Evolutionary conservation across 1,139 yeast genomes (phyloP).

Genomic region (Blastobotrys aristatus): DNA sequence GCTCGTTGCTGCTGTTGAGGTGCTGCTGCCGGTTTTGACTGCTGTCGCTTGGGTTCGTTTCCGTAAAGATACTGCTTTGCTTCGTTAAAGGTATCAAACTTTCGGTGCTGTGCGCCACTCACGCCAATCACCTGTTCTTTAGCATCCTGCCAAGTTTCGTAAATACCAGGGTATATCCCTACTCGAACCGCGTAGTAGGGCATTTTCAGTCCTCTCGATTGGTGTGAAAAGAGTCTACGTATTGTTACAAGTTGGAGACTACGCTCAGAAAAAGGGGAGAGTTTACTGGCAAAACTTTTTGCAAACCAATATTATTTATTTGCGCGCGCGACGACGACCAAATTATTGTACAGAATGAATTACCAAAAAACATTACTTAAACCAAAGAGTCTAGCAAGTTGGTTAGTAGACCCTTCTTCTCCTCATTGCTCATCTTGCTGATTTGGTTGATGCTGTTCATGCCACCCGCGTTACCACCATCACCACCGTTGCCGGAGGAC

Average conservation of each 20-base stretch:
- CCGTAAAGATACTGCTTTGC: slow-evolving; percentile 35
- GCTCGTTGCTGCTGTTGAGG: no score
- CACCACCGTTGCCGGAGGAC: neutral
- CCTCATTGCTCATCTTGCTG: neutral
- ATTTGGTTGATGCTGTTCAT: neutral
- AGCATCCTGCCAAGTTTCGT: slow-evolving; percentile 41
- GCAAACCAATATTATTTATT: no score
- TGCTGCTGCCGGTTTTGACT: no score
- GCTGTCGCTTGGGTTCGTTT: no score
- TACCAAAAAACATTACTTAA: no score
- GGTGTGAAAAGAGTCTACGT: no score
- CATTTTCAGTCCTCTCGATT: neutral
- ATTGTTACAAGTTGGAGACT: no score
- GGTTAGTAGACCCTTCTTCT: neutral
- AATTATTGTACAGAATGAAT: no score
- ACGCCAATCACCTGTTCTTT: slow-evolving; percentile 42
- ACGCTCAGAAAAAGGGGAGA: no score
- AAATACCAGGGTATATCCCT: slow-evolving; percentile 53
- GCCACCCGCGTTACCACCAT: slow-evolving; percentile 3
- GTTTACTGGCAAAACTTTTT: no score
- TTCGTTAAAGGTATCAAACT: slow-evolving; percentile 43
- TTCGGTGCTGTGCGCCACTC: slow-evolving; percentile 51
- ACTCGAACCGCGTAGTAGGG: slow-evolving; percentile 54
- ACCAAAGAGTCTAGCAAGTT: neutral
- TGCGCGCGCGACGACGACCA: no score